Evolutionary conservation across 179 eudicot species (phyloP).

Genomic region (Silene noctiflora): DNA sequence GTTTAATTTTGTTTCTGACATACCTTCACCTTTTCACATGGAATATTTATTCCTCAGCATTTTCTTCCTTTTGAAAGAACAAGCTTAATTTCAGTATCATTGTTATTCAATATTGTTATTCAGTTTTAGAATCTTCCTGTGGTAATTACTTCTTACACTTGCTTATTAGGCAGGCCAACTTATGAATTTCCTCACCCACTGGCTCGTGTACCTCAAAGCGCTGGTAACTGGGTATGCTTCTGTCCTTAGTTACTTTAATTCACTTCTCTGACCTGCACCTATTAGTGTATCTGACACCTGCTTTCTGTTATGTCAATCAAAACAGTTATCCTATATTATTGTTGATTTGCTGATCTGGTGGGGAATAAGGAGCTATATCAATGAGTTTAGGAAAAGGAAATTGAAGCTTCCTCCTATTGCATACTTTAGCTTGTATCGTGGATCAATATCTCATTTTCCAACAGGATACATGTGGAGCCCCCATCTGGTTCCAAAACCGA

Average conservation of each 20-base stretch:
- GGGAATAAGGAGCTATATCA: constrained; percentile 82
- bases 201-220: constrained; percentile 83
- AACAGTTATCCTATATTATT: constrained; percentile 76
- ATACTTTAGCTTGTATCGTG: constrained; percentile 78
- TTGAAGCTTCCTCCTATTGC: constrained; percentile 90
- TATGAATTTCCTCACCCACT: constrained; percentile 89
- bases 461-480: constrained; percentile 99
- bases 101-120: neutral
- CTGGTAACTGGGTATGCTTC: constrained; percentile 80
- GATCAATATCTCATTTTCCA: constrained; percentile 83
- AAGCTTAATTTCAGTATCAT: neutral
- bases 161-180: constrained; percentile 80
- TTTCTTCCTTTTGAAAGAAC: neutral
- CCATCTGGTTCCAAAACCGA: constrained; percentile 79
- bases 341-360: constrained; percentile 94
- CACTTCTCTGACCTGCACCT: neutral
- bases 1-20: neutral
- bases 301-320: constrained; percentile 11
- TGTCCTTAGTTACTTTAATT: neutral
- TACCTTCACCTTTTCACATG: neutral
- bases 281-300: constrained; percentile 10
- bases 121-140: constrained; percentile 7
- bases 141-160: constrained; percentile 27
- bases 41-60: neutral
- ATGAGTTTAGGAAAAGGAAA: constrained; percentile 78